Evolutionary conservation across 2,329 filamentous ascomycete species (phyloP).

Genomic region (Sphaceloma murrayae): DNA sequence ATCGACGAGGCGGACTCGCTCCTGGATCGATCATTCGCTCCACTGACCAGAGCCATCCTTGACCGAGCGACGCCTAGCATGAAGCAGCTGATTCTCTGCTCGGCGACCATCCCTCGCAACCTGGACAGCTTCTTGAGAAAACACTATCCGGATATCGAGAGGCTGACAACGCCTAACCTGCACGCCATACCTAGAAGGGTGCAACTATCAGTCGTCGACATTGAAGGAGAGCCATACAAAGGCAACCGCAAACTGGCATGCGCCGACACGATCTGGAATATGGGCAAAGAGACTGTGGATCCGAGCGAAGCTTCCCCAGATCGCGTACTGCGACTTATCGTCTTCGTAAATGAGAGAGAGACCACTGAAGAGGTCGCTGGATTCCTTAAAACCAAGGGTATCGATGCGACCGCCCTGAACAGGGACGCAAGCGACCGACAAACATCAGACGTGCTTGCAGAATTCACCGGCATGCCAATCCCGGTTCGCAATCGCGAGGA

Average conservation of each 20-base stretch:
- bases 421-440: conserved; percentile 72
- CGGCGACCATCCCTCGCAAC: conserved; percentile 85
- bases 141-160: conserved; percentile 71
- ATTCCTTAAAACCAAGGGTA: conserved; percentile 74
- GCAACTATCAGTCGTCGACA: conserved; percentile 85
- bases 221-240: conserved; percentile 82
- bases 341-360: conserved; percentile 95
- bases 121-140: conserved; percentile 76
- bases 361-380: conserved; percentile 70
- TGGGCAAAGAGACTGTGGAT: conserved; percentile 63
- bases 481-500: conserved; percentile 2
- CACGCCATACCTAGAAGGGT: conserved; percentile 93
- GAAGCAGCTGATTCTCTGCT: conserved; percentile 82
- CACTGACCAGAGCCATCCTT: conserved; percentile 71
- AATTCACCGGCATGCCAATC: conserved; percentile 52
- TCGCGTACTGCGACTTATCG: conserved; percentile 71
- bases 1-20: conserved; percentile 95
- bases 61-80: conserved; percentile 73
- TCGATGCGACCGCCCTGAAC: conserved; percentile 76
- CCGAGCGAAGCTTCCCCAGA: conserved; percentile 42
- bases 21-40: conserved; percentile 83
- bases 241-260: conserved; percentile 91
- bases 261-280: conserved; percentile 88
- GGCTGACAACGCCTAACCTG: conserved; percentile 88
- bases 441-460: conserved; percentile 63